Evolutionary conservation across 257 asterid species (phyloP), one percentile per base, ranked within the genome.

Genomic region (Penstemon eatonii): DNA sequence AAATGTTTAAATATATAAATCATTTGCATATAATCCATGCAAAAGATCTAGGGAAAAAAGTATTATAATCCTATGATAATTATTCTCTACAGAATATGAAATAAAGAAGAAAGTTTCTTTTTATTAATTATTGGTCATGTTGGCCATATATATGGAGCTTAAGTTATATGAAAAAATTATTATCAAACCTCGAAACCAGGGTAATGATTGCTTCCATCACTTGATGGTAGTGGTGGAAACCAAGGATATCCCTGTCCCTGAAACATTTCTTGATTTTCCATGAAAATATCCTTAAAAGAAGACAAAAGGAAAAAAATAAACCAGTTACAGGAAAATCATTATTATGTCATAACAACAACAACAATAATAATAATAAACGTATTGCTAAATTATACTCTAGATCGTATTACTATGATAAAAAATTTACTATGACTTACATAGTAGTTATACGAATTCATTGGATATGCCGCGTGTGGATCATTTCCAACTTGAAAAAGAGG

Each of bases 141-240:
- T 9, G 56, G 18, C 8, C 10, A 63, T 6, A 11, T 60, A 42
- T 41, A 46, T 13, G 33, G 11, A 2, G 39, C 55, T 45, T 60
- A 44, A 60, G 52, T 15, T 41, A 33, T 18, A 51, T 41, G 6
- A 50, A 9, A 41, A 5, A 4, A n/a, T 19, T 60, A 25, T 8
- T 49, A 13, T 43, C 73, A 55, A 15, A 79, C 82, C 66, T 74
- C 40, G 8, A 51, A 81, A 57, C 25, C 60, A 36, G 39, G 5
- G 44, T 49, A 39, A 74, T 49, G 67, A 15, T 71, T 60, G 63
- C 47, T 9, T 56, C 46, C 70, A 69, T 55, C 50, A 39, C 45
- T 52, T 4, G 57, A 39, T 3, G 69, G 37, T 12, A 71, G 66
- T 36, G 63, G 63, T 3, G 68, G 60, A 55, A 53, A 7, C 3